These are phyloP conservation scores for Neobulgaria alba DNA, from an alignment of 2,329 filamentous ascomycete species.

Conservation along the genomic window DNA sequence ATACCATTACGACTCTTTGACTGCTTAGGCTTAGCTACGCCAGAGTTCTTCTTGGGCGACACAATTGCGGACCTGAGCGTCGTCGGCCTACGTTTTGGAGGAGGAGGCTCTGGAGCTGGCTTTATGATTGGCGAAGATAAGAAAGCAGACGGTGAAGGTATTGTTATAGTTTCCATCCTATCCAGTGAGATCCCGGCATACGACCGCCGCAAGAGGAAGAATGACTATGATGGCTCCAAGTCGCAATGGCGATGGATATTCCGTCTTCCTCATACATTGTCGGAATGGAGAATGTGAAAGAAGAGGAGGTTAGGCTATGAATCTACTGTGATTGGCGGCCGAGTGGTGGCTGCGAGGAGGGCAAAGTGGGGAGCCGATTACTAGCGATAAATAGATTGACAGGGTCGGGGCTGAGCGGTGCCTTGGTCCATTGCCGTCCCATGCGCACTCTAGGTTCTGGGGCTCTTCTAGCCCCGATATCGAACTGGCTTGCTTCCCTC, in stretches of 20 bases:
- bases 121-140: conserved; percentile 32
- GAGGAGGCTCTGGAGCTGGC: conserved; percentile 24
- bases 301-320: too few species aligned
- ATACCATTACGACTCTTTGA: conserved; percentile 69
- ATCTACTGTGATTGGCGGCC: conserved; percentile 14
- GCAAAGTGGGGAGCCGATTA: background rate
- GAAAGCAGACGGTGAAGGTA: conserved; percentile 50
- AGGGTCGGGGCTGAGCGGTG: too few species aligned
- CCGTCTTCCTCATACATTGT: background rate
- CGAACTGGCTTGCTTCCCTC: too few species aligned
- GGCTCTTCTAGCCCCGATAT: too few species aligned
- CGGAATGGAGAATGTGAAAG: background rate
- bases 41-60: conserved; percentile 26
- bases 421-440: too few species aligned
- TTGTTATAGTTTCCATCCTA: conserved; percentile 53
- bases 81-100: conserved; percentile 22
- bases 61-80: conserved; percentile 12
- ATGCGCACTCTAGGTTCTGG: too few species aligned
- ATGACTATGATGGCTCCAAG: background rate
- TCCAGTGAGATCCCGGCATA: too few species aligned
- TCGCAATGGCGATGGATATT: background rate
- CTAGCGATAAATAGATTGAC: background rate
- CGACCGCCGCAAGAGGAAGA: background rate
- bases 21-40: conserved; percentile 55
- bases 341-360: conserved; percentile 6